Evolutionary conservation across 306 rosid genomes (phyloP), one percentile per base, ranked within the genome.

Genomic region (Cicer chorassanicum): DNA sequence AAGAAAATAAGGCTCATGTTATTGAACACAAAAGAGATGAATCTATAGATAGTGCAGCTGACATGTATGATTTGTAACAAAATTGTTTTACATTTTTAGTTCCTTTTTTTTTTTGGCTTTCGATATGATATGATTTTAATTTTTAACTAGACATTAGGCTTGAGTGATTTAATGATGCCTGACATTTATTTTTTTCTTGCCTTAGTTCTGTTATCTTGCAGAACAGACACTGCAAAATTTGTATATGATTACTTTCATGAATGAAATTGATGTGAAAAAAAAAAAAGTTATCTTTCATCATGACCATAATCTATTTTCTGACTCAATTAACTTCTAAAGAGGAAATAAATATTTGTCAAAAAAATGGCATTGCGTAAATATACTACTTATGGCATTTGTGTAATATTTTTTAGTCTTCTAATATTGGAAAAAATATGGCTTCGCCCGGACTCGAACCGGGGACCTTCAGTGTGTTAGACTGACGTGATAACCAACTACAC

Each of bases 381-480:
- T 16, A 16, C 18, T 16, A 16, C 18, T 16, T 16, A 2, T 24
- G 29, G 29, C 24, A 21, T 21, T 21, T 21, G 24, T 21, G 24
- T 21, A 21, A 21, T 21, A 21, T 21, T 2, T 21, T 21, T 21
- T 21, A 21, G 2, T 1, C 24, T 21, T 21, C 2, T 21, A 21
- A 21, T 1, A 21, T 16, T 16, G 18, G 18, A 16, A 16, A 16
- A 16, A 16, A 16, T 16, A 16, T 16, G 91, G 91, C 91, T 65
- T 85, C 89, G 83, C 80, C 86, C 88, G 86, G 93, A 65, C 46
- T 89, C 71, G 90, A 83, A 89, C 90, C 88, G 86, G 83, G 82
- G 88, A 88, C 88, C 87, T 84, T 82, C 92, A 88, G 93, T 87
- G 96, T 92, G 91, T 90, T 92, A 68, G 81, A 77, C 75, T 77